Percentiles rank a stretch among this genome's conserved stretches.
phyloP scores from a whole-genome alignment of 2,329 filamentous ascomycete species.

The Trematosphaeria pertusa region DNA sequence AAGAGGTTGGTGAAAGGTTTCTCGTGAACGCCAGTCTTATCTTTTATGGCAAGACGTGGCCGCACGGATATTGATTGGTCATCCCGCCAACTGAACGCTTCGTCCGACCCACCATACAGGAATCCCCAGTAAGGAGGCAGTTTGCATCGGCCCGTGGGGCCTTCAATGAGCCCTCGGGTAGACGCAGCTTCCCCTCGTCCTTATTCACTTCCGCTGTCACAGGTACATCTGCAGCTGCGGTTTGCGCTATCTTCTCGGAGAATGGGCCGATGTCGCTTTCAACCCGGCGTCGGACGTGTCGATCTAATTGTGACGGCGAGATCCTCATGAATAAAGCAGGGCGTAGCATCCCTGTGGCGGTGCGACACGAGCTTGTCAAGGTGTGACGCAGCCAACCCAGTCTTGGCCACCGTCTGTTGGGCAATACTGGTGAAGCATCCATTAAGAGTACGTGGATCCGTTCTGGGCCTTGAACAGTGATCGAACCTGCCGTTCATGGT shows the following conservation, averaged over 20 bases:
- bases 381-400: neutral
- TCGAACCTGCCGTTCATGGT: no score
- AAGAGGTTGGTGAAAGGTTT: neutral
- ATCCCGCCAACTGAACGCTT: neutral
- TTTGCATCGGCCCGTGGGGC: no score
- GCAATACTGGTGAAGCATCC: no score
- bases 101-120: neutral
- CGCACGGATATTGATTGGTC: neutral
- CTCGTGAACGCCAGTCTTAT: no score
- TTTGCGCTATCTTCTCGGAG: no score
- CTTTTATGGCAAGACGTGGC: slow-evolving; percentile 1
- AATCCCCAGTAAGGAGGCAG: slow-evolving; percentile 1
- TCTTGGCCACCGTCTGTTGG: no score
- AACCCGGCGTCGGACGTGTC: neutral
- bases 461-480: no score
- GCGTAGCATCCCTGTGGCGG: neutral
- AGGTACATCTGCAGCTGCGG: neutral
- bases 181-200: no score
- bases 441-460: no score
- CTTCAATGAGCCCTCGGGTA: no score
- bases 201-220: neutral
- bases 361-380: neutral
- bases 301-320: neutral
- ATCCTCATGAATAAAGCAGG: neutral
- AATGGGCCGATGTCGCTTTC: no score